These are phyloP conservation scores for Prunus fruticosa DNA, from an alignment of 306 rosid genomes.

Conservation along the genomic window DNA sequence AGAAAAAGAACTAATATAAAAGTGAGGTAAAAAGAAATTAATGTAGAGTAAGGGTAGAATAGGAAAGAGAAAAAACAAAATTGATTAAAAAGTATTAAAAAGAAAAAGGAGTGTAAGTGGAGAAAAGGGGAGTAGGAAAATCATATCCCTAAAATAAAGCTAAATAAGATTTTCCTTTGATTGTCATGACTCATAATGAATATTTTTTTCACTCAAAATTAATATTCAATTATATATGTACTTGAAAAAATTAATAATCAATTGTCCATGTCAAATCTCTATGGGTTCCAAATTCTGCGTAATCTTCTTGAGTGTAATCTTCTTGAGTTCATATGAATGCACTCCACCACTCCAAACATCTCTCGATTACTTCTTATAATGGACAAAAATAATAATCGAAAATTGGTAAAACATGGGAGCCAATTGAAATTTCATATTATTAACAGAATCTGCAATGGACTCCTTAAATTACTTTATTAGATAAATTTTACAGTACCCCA, in stretches of 20 bases:
- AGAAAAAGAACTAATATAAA: no score
- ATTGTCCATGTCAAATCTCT: conserved; percentile 10
- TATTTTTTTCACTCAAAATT: conserved; percentile 9
- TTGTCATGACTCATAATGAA: neutral
- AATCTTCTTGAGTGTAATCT: no score
- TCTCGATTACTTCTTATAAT: neutral
- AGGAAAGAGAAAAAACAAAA: no score
- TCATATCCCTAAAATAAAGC: no score
- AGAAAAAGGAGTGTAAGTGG: no score
- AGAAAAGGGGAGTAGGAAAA: no score
- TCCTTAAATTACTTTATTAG: no score
- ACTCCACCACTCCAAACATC: neutral
- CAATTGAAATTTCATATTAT: neutral
- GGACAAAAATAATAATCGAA: neutral
- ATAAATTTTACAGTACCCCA: no score
- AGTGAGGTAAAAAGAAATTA: no score
- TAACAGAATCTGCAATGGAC: no score
- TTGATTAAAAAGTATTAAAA: no score
- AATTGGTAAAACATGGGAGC: neutral
- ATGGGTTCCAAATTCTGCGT: neutral
- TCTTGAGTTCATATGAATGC: neutral
- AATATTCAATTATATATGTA: neutral
- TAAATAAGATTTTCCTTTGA: conserved; percentile 11
- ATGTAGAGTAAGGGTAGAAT: no score
- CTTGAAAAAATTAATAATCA: neutral